Evolutionary conservation across 225 moss, liverwort and hornwort genomes (phyloP), one percentile per base, ranked within the genome.

Genomic region (Polytrichum commune): DNA sequence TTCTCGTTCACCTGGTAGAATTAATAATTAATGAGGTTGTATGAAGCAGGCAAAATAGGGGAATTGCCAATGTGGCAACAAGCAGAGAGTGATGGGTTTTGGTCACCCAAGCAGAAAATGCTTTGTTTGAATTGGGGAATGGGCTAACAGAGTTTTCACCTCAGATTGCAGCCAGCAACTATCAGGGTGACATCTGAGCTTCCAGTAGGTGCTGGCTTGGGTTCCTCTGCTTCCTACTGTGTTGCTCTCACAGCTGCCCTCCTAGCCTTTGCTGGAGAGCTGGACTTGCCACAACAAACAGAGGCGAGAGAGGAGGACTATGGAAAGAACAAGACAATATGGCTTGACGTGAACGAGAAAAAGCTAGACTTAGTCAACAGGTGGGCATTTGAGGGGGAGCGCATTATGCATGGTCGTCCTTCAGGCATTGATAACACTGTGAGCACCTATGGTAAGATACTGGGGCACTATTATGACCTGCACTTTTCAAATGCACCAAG

Each of bases 351-450:
- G 8, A 67, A 68, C 32, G 79, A 87, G 57, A 77, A 62, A 18
- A 86, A 91, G 69, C 56, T 76, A 35, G 91, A 93, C 69, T 78
- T 91, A 63, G 91, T 95, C 67, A 98, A 98, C 73, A 81, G 65
- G 73, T 95, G 95, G 98, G 98, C 98, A 29, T 98, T 93, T 65
- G 95, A 98, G 83, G 98, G 95, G 7, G 98, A 98, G 69, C 93
- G 91, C 32, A 86, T 98, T 75, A 87, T 98, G 63, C 98, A 98
- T 68, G 98, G 98, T 30, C 88, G 82, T 77, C 98, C 98, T 56
- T 95, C 98, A 73, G 98, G 98, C 57, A 94, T 98, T 66, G 98
- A 98, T 79, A 98, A 98, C 26, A 98, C 86, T 73, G 98, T 98
- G 64, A 98, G 98, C 85, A 89, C 90, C 77, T 98, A 85, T 74